These are phyloP conservation scores for Leccinum arenicola DNA, from an alignment of 768 basidiomycete species.

Conservation along the genomic window DNA sequence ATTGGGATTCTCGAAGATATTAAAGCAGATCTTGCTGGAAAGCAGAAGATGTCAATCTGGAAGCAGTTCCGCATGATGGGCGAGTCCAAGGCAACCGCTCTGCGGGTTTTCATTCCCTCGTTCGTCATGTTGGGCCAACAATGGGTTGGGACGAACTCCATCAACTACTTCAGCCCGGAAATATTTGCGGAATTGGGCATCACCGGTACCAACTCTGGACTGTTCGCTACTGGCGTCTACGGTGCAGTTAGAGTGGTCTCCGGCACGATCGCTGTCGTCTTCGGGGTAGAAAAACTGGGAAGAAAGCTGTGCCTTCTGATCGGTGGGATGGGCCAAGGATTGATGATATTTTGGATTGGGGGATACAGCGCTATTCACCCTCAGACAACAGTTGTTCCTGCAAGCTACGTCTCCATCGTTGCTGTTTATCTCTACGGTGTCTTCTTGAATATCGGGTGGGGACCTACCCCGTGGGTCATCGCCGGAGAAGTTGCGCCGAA, in stretches of 20 bases:
- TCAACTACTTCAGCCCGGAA: conserved; percentile 53
- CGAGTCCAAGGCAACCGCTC: conserved; percentile 38
- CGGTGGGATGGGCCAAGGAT: conserved; percentile 47
- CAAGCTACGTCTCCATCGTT: conserved; percentile 37
- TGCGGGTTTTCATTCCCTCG: conserved; percentile 45
- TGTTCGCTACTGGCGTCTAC: conserved; percentile 50
- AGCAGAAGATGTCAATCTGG: conserved; percentile 32
- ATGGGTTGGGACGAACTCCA: conserved; percentile 53
- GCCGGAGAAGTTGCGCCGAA: conserved; percentile 38
- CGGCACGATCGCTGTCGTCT: conserved; percentile 38
- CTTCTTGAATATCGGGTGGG: conserved; percentile 35
- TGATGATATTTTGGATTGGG: conserved; percentile 38
- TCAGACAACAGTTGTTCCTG: conserved; percentile 24
- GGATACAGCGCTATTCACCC: conserved; percentile 36
- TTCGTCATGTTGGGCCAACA: conserved; percentile 47
- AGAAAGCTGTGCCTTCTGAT: conserved; percentile 48
- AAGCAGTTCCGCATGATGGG: conserved; percentile 43
- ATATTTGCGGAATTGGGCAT: conserved; percentile 51
- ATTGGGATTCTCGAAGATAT: conserved; percentile 43
- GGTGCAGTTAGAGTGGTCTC: conserved; percentile 41
- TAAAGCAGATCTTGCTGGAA: conserved; percentile 46
- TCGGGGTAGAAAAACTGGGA: conserved; percentile 49
- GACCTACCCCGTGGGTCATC: conserved; percentile 31
- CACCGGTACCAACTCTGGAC: conserved; percentile 37
- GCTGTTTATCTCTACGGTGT: conserved; percentile 38